These are phyloP conservation scores for Pistacia atlantica DNA, from an alignment of 345 rosid species.

Conservation along the genomic window DNA sequence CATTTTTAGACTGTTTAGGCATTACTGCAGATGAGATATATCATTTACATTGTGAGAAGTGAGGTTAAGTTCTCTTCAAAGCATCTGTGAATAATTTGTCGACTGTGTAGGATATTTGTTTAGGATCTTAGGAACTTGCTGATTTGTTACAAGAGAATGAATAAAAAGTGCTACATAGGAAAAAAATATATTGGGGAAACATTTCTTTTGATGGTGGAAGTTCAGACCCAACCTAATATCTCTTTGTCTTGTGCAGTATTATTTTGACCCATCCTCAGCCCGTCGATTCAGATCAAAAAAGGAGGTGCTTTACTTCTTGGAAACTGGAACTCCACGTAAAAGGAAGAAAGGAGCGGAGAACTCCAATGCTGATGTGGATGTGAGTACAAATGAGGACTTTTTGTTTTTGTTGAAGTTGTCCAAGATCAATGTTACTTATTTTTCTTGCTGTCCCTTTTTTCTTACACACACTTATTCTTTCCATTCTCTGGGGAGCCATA, in stretches of 20 bases:
- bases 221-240: background rate
- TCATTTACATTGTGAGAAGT: background rate
- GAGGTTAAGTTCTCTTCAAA: background rate
- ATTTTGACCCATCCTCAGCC: conserved; percentile 35
- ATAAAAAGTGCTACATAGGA: background rate
- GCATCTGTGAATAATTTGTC: background rate
- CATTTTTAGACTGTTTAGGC: background rate
- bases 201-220: background rate
- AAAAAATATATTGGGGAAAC: too few relatives aligned
- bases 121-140: background rate
- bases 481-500: conserved; percentile 29
- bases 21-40: background rate
- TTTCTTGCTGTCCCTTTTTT: background rate
- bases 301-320: conserved; percentile 49
- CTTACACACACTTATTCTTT: background rate
- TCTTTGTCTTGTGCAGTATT: conserved; percentile 39
- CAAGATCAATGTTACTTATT: background rate
- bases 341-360: conserved; percentile 21
- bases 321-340: conserved; percentile 40
- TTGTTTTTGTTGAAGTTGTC: background rate
- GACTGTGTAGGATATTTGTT: background rate
- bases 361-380: conserved; percentile 21
- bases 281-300: conserved; percentile 50
- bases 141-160: background rate
- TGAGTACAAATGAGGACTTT: conserved; percentile 16